Conservation (phyloP, 73 alveolate genomes). For the Tetrahymena malaccensis region DNA sequence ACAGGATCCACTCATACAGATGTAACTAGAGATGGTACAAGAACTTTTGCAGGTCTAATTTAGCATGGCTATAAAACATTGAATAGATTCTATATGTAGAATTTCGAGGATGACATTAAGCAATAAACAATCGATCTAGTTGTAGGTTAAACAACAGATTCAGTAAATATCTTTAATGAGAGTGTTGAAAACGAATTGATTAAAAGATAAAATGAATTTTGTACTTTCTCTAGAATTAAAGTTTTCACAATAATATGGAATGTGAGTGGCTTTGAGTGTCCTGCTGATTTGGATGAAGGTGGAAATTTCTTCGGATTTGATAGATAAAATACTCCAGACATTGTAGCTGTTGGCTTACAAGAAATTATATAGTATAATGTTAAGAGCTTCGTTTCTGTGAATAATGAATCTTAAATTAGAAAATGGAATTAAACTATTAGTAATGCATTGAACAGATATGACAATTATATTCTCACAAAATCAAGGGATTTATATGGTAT, state of each 20-base stretch:
- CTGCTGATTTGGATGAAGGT: neutral
- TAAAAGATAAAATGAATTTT: neutral
- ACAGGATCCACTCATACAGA: conserved; percentile 30
- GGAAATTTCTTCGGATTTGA: neutral
- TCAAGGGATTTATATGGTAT: conserved; percentile 26
- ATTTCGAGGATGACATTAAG: conserved; percentile 52
- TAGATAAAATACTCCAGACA: neutral
- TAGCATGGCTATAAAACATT: conserved; percentile 64
- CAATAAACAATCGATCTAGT: conserved; percentile 51
- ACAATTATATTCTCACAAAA: conserved; percentile 15
- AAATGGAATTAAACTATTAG: neutral
- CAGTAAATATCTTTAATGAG: neutral
- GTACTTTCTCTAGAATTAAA: neutral
- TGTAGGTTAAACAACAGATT: conserved; percentile 32
- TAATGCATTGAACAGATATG: neutral
- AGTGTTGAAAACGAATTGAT: neutral
- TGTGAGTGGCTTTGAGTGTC: neutral
- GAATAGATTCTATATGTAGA: conserved; percentile 55
- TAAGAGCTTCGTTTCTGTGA: neutral
- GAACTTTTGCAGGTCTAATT: conserved; percentile 78
- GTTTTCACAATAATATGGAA: neutral
- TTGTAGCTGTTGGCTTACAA: neutral
- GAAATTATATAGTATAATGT: neutral
- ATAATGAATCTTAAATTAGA: neutral
- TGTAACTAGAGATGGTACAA: conserved; percentile 38